These are phyloP conservation scores for Cordyceps javanica DNA, from an alignment of 2,329 filamentous ascomycete species.

Conservation along the genomic window DNA sequence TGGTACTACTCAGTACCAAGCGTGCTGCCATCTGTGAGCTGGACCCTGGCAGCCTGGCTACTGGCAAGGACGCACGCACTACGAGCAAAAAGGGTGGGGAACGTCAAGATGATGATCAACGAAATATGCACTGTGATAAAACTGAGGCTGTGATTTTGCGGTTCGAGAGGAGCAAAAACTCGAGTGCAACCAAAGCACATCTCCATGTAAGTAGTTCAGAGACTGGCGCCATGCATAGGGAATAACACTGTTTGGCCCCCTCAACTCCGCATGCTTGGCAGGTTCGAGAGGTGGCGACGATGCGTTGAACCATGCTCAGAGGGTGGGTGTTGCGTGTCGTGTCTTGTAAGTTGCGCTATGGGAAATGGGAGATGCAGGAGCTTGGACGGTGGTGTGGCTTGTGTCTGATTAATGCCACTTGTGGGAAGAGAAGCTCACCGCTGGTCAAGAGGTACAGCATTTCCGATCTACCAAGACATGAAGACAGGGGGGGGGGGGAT, in stretches of 20 bases:
- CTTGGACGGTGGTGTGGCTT: conserved; percentile 3
- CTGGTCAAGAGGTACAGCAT: neutral
- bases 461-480: too few species aligned
- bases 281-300: neutral
- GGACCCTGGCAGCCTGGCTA: neutral
- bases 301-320: neutral
- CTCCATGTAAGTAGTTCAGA: neutral
- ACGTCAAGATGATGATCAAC: conserved; percentile 20
- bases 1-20: too few species aligned
- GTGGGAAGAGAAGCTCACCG: neutral
- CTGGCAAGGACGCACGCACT: neutral
- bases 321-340: neutral
- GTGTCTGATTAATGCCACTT: neutral
- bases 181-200: neutral
- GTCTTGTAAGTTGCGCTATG: neutral
- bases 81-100: neutral
- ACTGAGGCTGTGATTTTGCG: too few species aligned
- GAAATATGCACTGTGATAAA: conserved; percentile 15
- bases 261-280: neutral
- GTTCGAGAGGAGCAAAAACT: too few species aligned
- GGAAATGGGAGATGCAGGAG: neutral
- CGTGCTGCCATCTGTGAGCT: neutral
- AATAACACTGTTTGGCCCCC: too few species aligned
- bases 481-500: neutral
- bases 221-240: too few species aligned